Conservation (phyloP, 2,329 filamentous ascomycete genomes). For the Alternaria sp. region DNA sequence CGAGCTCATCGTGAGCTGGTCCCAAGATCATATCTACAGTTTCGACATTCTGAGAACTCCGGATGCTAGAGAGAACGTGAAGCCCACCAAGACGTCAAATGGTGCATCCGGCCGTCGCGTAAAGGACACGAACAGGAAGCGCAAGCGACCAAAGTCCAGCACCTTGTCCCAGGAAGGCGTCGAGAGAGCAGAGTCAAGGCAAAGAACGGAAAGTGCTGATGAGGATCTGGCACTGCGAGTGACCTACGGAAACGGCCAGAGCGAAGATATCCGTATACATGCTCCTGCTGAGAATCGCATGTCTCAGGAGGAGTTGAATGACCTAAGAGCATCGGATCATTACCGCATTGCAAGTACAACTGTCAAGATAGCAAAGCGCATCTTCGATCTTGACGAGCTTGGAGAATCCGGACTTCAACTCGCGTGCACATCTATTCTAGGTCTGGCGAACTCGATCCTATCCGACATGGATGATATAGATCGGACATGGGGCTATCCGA, state of each 20-base stretch:
- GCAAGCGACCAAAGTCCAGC: conserved; percentile 62
- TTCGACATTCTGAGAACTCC: conserved; percentile 70
- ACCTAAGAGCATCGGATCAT: conserved; percentile 63
- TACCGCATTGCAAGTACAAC: conserved; percentile 64
- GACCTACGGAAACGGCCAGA: conserved; percentile 67
- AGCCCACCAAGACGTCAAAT: conserved; percentile 25
- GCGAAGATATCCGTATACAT: conserved; percentile 64
- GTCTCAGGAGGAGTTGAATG: conserved; percentile 54
- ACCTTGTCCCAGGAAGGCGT: conserved; percentile 47
- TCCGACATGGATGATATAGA: conserved; percentile 66
- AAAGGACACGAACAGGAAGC: conserved; percentile 58
- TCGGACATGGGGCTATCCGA: conserved; percentile 66
- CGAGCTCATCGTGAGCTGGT: conserved; percentile 74
- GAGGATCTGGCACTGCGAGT: conserved; percentile 63
- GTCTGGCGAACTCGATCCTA: conserved; percentile 55
- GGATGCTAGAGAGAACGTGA: conserved; percentile 59
- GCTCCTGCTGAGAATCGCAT: conserved; percentile 37
- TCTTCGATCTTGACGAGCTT: conserved; percentile 61
- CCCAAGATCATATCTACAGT: conserved; percentile 70
- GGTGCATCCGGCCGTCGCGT: conserved; percentile 31
- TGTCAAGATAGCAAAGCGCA: conserved; percentile 62
- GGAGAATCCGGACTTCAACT: conserved; percentile 53
- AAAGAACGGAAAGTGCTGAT: conserved; percentile 57
- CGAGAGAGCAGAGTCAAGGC: conserved; percentile 58
- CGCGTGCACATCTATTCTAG: conserved; percentile 52